Evolutionary conservation across 1,139 yeast species (phyloP).

Genomic region (Ogataea hybrid): DNA sequence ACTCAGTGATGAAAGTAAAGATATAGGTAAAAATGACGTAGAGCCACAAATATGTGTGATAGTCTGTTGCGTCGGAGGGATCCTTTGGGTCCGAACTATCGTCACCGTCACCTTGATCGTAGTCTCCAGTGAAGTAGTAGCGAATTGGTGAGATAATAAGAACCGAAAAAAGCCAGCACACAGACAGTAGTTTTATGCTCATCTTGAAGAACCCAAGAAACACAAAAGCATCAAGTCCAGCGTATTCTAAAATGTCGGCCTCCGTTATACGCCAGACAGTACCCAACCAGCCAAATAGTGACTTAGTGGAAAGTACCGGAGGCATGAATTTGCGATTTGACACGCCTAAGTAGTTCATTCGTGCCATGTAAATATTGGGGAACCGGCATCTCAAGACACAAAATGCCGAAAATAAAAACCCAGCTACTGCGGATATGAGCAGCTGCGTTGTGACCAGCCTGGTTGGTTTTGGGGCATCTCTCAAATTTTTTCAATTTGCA

Average conservation of each 20-base stretch:
- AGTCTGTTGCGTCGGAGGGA: conserved; percentile 28
- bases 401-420: conserved; percentile 41
- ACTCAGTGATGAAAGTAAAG: conserved; percentile 69
- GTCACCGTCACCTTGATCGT: conserved; percentile 41
- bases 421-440: conserved; percentile 42
- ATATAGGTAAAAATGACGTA: conserved; percentile 87
- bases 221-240: conserved; percentile 93
- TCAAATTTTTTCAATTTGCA: conserved; percentile 19
- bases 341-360: conserved; percentile 29
- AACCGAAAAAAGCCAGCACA: conserved; percentile 56
- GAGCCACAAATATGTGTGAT: conserved; percentile 57
- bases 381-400: conserved; percentile 43
- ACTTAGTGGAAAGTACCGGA: conserved; percentile 39
- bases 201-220: conserved; percentile 72
- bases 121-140: conserved; percentile 63
- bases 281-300: conserved; percentile 79
- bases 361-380: conserved; percentile 52
- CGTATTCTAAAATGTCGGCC: conserved; percentile 76
- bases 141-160: conserved; percentile 65
- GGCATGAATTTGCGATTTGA: conserved; percentile 28
- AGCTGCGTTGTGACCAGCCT: conserved; percentile 39
- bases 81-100: conserved; percentile 20
- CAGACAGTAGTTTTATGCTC: conserved; percentile 56
- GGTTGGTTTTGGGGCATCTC: conserved; percentile 30
- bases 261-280: conserved; percentile 65